These are phyloP conservation scores for Cryptococcus sp. DNA, from an alignment of 1,284 basidiomycete genomes.

Conservation along the genomic window DNA sequence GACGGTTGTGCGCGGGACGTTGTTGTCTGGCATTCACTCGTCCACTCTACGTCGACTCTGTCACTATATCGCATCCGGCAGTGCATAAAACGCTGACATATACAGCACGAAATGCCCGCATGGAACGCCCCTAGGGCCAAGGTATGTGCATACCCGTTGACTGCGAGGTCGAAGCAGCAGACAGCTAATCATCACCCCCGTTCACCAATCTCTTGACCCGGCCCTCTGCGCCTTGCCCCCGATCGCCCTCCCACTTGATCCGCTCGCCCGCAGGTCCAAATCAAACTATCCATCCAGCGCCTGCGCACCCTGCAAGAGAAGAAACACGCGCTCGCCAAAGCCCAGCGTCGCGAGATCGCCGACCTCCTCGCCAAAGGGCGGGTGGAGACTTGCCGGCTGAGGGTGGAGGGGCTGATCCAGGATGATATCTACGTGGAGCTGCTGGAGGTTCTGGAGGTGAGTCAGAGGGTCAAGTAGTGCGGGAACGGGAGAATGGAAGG, in stretches of 20 bases:
- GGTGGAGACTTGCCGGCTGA: slow-evolving; percentile 45
- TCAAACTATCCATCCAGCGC: slow-evolving; percentile 76
- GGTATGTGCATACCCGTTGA: not conserved
- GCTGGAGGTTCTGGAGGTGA: slow-evolving; percentile 76
- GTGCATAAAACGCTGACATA: not conserved
- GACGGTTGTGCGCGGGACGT: too few relatives aligned
- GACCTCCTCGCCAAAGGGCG: slow-evolving; percentile 47
- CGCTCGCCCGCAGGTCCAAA: slow-evolving; percentile 35
- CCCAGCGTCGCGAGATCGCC: slow-evolving; percentile 49
- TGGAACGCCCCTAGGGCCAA: slow-evolving; percentile 38
- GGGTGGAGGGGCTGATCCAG: slow-evolving; percentile 48
- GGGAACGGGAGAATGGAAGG: not conserved
- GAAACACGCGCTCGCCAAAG: slow-evolving; percentile 87
- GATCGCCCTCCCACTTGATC: not conserved
- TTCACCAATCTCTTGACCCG: not conserved
- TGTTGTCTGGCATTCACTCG: not conserved
- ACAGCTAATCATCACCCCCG: not conserved
- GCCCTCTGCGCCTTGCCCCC: not conserved
- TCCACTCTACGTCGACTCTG: not conserved
- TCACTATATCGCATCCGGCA: not conserved
- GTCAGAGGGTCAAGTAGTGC: slow-evolving; percentile 6
- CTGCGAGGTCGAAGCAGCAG: not conserved
- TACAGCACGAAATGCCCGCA: slow-evolving; percentile 28
- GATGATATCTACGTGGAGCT: slow-evolving; percentile 61
- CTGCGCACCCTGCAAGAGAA: slow-evolving; percentile 87